Base-by-base conservation (phyloP, 23 red algal genomes). In the Cyanidioschyzon merolae region DNA sequence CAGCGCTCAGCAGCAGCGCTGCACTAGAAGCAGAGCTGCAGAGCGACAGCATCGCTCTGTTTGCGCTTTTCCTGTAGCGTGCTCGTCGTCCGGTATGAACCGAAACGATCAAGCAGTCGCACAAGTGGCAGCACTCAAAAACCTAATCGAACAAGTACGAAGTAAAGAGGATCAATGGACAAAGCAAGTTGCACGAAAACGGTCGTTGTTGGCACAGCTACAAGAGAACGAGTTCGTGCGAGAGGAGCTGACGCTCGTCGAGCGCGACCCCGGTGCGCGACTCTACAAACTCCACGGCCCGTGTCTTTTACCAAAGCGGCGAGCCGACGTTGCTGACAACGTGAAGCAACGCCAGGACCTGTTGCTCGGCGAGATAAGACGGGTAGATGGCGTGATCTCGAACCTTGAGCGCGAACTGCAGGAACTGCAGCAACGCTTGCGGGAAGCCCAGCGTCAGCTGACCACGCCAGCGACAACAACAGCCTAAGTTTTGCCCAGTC, bases 221-320 rank as follows among this genome's bases (percentile, higher is more conserved):
- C 21, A 71, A 32, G 63, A 71, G 63, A 71, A 71, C 63, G 63
- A 71, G 63, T 25, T 35, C 7, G 63, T 71, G 63, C 21, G n/a
- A 3, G 63, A 25, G 7, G 63, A 71, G 63, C 32, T 71, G 16
- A 7, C 7, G 29, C 12, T 27, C 12, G 29, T 71, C 7, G 63
- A 15, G 63, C 63, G 2, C n/a, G 21, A 25, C 12, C 63, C 63
- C 12, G 45, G 12, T 21, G 45, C 45, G 7, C 12, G 7, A 54
- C 21, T 71, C 16, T 71, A 32, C 29, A 71, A 71, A 27, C 21
- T 35, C 12, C 32, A 35, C 63, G 63, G 63, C 63, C 63, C 63
- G 63, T 71, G 63, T 35, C 29, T 71, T 7, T 32, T 71, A 27
- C 63, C 12, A 25, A 71, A 71, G 29, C 7, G 63, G 7, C 7